These are phyloP conservation scores for Pseudonectria foliicola DNA, from an alignment of 2,329 filamentous ascomycete species.

Conservation along the genomic window DNA sequence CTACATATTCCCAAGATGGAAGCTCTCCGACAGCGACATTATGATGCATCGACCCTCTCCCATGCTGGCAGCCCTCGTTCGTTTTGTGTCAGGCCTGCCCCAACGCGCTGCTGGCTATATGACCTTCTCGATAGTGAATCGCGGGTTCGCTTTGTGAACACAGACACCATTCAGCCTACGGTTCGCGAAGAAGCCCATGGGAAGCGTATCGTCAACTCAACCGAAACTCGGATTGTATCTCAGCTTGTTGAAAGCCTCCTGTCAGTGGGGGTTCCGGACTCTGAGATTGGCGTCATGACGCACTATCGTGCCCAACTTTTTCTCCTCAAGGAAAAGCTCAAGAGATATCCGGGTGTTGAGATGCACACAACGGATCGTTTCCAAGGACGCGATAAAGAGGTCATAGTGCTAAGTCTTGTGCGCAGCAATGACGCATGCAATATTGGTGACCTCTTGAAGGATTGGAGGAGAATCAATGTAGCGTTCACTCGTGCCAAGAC, in stretches of 20 bases:
- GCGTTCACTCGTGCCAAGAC: constrained; percentile 89
- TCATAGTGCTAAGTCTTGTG: constrained; percentile 80
- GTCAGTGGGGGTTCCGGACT: constrained; percentile 62
- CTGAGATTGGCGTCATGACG: constrained; percentile 88
- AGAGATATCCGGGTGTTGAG: constrained; percentile 59
- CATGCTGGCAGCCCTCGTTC: constrained; percentile 34
- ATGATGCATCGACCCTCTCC: constrained; percentile 41
- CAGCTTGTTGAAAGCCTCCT: constrained; percentile 79
- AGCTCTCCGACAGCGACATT: constrained; percentile 53
- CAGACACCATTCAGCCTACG: constrained; percentile 60
- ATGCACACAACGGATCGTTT: constrained; percentile 97
- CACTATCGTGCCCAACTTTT: constrained; percentile 92
- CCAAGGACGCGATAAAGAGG: constrained; percentile 92
- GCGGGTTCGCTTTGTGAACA: constrained; percentile 85
- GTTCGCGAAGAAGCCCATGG: constrained; percentile 70
- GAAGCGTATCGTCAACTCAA: constrained; percentile 78
- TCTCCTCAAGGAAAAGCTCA: constrained; percentile 67
- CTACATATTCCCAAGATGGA: constrained; percentile 61
- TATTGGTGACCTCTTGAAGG: constrained; percentile 86
- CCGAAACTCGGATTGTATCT: constrained; percentile 70
- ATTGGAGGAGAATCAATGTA: constrained; percentile 92
- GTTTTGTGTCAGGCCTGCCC: constrained; percentile 48
- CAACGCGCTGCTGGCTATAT: constrained; percentile 64
- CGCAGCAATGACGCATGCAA: constrained; percentile 73
- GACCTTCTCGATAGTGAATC: constrained; percentile 61